Evolutionary conservation across 2,329 filamentous ascomycete species (phyloP), one percentile per base, ranked within the genome.

Genomic region (Epichloe baconii): DNA sequence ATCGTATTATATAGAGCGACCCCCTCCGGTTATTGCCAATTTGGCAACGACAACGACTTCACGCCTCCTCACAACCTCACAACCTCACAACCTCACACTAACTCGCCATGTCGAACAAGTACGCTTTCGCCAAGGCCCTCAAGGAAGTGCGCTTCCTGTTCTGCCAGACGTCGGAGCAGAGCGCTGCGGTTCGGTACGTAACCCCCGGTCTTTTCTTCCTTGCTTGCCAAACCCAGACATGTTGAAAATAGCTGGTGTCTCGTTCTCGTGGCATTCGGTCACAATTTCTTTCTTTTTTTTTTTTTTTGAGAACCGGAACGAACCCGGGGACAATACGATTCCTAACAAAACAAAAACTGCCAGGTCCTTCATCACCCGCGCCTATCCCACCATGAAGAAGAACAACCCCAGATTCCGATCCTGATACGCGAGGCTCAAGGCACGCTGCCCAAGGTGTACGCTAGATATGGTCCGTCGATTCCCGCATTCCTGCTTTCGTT

Each of bases 341-440:
- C 11, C 21, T 31, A 19, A 21, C 12, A 11, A 12, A 7, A 35
- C 21, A n/a, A 15, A 21, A 17, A 7, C 2, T 21, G 14, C 35
- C 36, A 96, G 93, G 69, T 83, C 86, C 34, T 98, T 98, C 73
- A 78, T 98, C 59, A 85, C 84, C 58, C 82, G 88, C 67, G 83
- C 89, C 59, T 98, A 98, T 71, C 93, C 93, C 45, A 93, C 87
- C 54, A 97, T 98, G 91, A 98, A 98, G 82, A 94, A 95, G 78
- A 87, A 91, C 78, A 98, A 98, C 75, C 93, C 52, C 76, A 86
- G 70, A 90, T 80, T 47, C 93, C 93, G 50, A 97, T 98, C 71
- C 76, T 98, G 76, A 83, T 98, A 64, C 87, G 93, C 66, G 93
- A 97, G 76, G 93, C 91, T 49, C 74, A 80, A 60, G 88, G 87